phyloP scores from a whole-genome alignment of 352 stramenopile species.

The Peronosclerospora sorghi region DNA sequence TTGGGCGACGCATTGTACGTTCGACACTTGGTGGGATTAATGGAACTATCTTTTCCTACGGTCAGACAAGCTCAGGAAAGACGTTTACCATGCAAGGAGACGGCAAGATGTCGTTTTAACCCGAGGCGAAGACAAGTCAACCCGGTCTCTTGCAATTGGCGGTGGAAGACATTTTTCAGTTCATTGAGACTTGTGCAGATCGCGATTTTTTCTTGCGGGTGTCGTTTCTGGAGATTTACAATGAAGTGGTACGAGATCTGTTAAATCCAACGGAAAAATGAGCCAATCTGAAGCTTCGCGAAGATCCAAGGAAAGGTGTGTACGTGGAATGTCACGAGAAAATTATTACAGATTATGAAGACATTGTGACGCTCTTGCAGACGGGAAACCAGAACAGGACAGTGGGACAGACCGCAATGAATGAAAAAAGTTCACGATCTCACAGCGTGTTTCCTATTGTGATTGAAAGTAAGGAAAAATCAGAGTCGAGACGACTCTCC shows the following conservation, averaged over 20 bases:
- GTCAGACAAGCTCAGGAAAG: constrained; percentile 91
- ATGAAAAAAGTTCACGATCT: constrained; percentile 66
- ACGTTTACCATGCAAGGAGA: too few species aligned
- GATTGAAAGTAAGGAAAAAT: constrained; percentile 73
- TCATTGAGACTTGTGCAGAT: constrained; percentile 67
- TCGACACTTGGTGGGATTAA: constrained; percentile 70
- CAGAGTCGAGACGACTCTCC: constrained; percentile 26
- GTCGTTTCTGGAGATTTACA: constrained; percentile 99
- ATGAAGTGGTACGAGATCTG: constrained; percentile 96
- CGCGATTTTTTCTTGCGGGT: constrained; percentile 92
- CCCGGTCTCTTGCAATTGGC: too few species aligned
- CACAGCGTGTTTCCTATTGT: constrained; percentile 79
- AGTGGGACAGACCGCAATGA: constrained; percentile 68
- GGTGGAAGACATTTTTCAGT: too few species aligned
- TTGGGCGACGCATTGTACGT: constrained; percentile 57
- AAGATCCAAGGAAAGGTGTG: constrained; percentile 92
- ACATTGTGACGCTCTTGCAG: constrained; percentile 47
- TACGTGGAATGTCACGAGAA: constrained; percentile 95
- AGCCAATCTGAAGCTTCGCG: constrained; percentile 75
- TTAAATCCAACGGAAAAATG: constrained; percentile 51
- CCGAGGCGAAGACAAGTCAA: background rate
- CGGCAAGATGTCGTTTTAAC: constrained; percentile 16
- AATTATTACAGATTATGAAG: constrained; percentile 80
- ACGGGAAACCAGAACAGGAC: constrained; percentile 59
- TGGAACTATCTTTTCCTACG: constrained; percentile 92